phyloP scores from a whole-genome alignment of 352 stramenopile genomes.

The Lagenidium sp. region DNA sequence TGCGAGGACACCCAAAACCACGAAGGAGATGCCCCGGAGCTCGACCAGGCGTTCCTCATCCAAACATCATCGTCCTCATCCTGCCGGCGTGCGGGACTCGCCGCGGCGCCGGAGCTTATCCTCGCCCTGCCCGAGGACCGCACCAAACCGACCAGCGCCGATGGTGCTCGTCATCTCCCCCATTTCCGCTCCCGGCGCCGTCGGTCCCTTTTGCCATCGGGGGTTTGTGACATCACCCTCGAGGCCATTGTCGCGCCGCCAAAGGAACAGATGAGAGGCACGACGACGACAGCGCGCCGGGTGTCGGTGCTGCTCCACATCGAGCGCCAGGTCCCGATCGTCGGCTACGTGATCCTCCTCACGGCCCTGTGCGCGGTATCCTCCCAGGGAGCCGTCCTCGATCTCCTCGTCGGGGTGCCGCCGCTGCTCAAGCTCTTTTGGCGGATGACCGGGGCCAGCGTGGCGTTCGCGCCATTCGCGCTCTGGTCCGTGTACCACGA shows the following conservation, averaged over 20 bases:
- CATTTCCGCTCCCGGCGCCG: neutral
- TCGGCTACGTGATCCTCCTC: conserved; percentile 35
- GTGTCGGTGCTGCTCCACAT: conserved; percentile 29
- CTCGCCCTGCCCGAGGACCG: conserved; percentile 23
- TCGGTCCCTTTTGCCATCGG: conserved; percentile 16
- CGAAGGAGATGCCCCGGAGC: neutral
- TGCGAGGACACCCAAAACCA: neutral
- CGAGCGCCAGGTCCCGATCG: conserved; percentile 30
- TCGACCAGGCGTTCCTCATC: conserved; percentile 12
- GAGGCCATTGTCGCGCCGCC: conserved; percentile 18
- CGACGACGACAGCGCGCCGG: neutral
- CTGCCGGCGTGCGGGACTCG: neutral
- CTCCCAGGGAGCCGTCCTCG: conserved; percentile 32
- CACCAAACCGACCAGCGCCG: neutral
- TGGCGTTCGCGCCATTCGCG: conserved; percentile 24
- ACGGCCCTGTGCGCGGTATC: conserved; percentile 28
- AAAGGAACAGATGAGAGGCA: neutral
- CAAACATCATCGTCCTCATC: conserved; percentile 2
- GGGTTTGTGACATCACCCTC: conserved; percentile 24
- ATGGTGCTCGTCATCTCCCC: neutral
- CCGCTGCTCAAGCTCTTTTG: conserved; percentile 49
- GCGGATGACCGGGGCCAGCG: conserved; percentile 30
- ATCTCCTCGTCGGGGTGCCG: conserved; percentile 27
- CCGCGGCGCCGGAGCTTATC: conserved; percentile 13
- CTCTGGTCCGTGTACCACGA: conserved; percentile 14